These are phyloP conservation scores for Ocimum tenuiflorum DNA, from an alignment of 257 asterid genomes.

Conservation along the genomic window DNA sequence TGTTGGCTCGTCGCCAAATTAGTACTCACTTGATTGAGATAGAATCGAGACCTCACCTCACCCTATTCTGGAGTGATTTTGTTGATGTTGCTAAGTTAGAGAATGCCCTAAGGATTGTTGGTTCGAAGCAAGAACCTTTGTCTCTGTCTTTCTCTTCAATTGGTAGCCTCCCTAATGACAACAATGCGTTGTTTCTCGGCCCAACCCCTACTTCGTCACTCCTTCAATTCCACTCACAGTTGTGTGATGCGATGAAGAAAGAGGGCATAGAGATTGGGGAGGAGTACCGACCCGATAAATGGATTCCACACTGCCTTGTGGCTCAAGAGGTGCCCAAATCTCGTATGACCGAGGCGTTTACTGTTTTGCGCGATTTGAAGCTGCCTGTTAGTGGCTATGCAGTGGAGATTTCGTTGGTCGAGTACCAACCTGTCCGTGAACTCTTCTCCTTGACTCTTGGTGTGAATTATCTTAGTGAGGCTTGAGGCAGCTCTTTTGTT, in stretches of 20 bases:
- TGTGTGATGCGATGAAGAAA: constrained; percentile 69
- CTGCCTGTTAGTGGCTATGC: constrained; percentile 82
- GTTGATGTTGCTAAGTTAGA: constrained; percentile 60
- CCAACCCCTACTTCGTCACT: constrained; percentile 77
- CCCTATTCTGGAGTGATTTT: constrained; percentile 56
- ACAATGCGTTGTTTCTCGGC: constrained; percentile 63
- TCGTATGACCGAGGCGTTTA: constrained; percentile 81
- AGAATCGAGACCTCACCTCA: constrained; percentile 83
- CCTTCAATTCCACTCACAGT: constrained; percentile 71
- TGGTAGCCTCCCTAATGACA: constrained; percentile 68
- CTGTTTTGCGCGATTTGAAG: constrained; percentile 70
- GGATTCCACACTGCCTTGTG: constrained; percentile 82
- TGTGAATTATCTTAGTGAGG: constrained; percentile 40
- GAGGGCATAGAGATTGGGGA: constrained; percentile 71
- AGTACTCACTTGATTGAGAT: constrained; percentile 90
- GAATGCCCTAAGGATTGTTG: constrained; percentile 45
- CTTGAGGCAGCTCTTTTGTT: constrained; percentile 24
- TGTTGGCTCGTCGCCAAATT: constrained; percentile 84
- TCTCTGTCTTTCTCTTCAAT: constrained; percentile 66
- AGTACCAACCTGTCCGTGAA: constrained; percentile 83
- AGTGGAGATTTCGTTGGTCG: constrained; percentile 74
- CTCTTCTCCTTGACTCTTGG: constrained; percentile 63
- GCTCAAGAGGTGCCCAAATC: constrained; percentile 80
- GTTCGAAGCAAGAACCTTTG: constrained; percentile 68
- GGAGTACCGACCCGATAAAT: constrained; percentile 66